Evolutionary conservation across 2,329 filamentous ascomycete genomes (phyloP), one percentile per base, ranked within the genome.

Genomic region (Monilinia laxa): DNA sequence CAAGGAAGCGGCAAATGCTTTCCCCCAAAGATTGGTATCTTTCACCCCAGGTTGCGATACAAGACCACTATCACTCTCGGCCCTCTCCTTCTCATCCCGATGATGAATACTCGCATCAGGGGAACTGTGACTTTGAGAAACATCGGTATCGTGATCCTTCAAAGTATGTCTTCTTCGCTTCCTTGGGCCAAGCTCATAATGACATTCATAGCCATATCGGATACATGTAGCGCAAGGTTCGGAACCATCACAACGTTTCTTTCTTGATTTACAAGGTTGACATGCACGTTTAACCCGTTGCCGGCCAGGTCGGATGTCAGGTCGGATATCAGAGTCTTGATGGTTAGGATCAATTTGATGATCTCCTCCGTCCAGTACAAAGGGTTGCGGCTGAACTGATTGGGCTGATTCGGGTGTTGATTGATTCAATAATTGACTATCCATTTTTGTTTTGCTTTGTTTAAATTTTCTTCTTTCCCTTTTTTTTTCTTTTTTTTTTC

Each of bases 271-370:
- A 28, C 63, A 65, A 47, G 63, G 63, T 52, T 65, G 63, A 49
- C 63, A 65, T 47, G 63, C 63, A n/a, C 63, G 63, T 59, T 65
- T 65, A n/a, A 65, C 63, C 42, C 63, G 53, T 52, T 65, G 63
- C 31, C 63, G 63, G 20, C 31, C 54, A 59, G 63, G 63, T 59
- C 62, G 62, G 62, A 58, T 64, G 2, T 64, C 62, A 58, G 62
- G 54, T 56, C 63, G 63, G 63, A 65, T 59, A 31, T 59, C 63
- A 62, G 58, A 38, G 45, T n/a, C 45, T 51, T 25, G 45, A 38
- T 62, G 58, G 10, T 25, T 51, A 14, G 58, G 45, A 16, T 25
- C n/a, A n/a, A 38, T 25, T 59, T 58, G 53, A 18, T 65, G 63
- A 49, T 59, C 42, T 47, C 40, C 23, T 58, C 31, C 59, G 10